Base-by-base conservation (phyloP, 371 early-diverging fungal species). In the Mortierella sp. region DNA sequence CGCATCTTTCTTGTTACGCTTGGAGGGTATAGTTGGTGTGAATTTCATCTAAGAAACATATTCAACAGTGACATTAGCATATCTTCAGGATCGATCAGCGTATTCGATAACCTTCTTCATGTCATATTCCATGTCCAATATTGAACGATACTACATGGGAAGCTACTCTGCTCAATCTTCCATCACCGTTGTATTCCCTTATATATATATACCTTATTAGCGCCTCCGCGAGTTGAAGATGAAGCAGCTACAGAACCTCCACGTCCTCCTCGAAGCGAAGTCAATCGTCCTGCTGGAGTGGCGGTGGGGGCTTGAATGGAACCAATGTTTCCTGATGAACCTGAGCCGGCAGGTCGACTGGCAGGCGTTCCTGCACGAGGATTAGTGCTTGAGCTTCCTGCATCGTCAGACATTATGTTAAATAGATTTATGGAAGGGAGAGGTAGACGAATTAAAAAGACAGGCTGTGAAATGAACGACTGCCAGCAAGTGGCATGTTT, bases 1-100 rank as follows among this genome's bases (percentile, higher is more conserved):
- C 90, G 85, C 86, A 81, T 87, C 89, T 77, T 89, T 89, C 77
- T 90, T 90, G 66, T 87, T 88, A 76, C 91, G 85, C 67, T 85
- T 88, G 1, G 86, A 66, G 2, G 92, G 90, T 22, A 91, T 82
- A 0, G 89, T 90, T 17, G 92, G 92, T 59, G 87, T 86, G 68
- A 91, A 91, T 81, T 90, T 90, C 84, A 88, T 84, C 89, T 89
- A 82, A 31, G 17, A 31, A 35, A 15, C 9, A 32, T 19, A 31
- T n/a, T n/a, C n/a, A 55, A 8, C 4, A 49, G 53, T 45, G 53
- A 19, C 3, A n/a, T 45, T 45, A 40, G 40, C 40, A 40, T 5
- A 10, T 10, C 40, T 40, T 40, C 40, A 40, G 15, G n/a, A n/a
- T n/a, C n/a, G n/a, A n/a, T n/a, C n/a, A n/a, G n/a, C n/a, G n/a